Evolutionary conservation across 2,329 filamentous ascomycete genomes (phyloP).

Genomic region (Epichloe sibirici): DNA sequence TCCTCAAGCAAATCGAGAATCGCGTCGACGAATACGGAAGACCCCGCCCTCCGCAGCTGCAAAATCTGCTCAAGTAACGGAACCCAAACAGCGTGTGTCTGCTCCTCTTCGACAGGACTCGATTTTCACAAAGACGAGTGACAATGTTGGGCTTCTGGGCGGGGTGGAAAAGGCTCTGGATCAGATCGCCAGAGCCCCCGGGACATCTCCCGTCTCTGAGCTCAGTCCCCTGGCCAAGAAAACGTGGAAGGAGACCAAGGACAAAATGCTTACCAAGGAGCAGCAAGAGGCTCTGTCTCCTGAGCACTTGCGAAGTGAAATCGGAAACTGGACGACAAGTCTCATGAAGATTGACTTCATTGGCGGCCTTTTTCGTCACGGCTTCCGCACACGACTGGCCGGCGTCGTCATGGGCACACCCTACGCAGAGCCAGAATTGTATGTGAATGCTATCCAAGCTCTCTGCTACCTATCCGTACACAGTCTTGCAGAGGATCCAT

Average conservation of each 20-base stretch:
- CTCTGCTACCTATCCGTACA: constrained; percentile 57
- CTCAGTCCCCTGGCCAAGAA: constrained; percentile 40
- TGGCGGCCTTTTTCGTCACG: constrained; percentile 58
- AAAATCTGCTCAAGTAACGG: constrained; percentile 14
- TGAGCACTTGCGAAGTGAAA: constrained; percentile 34
- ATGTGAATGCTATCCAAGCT: constrained; percentile 60
- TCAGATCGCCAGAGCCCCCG: constrained; percentile 31
- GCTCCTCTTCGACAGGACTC: constrained; percentile 32
- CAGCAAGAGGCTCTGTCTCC: constrained; percentile 42
- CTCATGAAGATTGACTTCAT: constrained; percentile 38
- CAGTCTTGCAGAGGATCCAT: constrained; percentile 69
- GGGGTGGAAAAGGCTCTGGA: constrained; percentile 35
- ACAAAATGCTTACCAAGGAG: constrained; percentile 37
- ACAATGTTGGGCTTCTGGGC: constrained; percentile 25
- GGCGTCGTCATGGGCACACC: constrained; percentile 62
- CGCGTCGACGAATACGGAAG: constrained; percentile 54
- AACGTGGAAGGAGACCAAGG: constrained; percentile 33
- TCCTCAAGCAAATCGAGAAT: constrained; percentile 53
- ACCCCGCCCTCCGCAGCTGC: constrained; percentile 23
- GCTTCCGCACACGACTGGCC: constrained; percentile 52
- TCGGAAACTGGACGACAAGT: constrained; percentile 34
- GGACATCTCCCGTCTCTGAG: constrained; percentile 34
- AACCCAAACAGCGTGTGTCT: constrained; percentile 23
- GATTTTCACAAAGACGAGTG: constrained; percentile 29
- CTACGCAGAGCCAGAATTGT: constrained; percentile 54